Conservation (phyloP, 495 filamentous ascomycete species). For the Xylaria scruposa region DNA sequence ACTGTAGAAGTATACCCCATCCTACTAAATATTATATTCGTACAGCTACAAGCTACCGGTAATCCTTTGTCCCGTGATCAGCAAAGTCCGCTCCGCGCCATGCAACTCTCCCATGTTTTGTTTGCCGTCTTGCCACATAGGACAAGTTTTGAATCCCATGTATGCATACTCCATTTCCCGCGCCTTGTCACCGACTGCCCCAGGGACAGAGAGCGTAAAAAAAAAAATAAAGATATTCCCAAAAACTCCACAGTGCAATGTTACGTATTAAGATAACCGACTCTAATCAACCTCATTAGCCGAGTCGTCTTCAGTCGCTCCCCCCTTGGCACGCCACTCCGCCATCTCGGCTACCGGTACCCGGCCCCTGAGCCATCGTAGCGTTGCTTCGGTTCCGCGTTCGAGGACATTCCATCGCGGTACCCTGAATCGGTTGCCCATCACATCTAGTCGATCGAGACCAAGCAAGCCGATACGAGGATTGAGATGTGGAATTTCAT, state of each 20-base stretch:
- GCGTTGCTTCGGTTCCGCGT: conserved; percentile 85
- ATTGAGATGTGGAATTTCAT: conserved; percentile 78
- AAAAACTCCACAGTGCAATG: conserved; percentile 28
- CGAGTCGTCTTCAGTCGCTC: conserved; percentile 41
- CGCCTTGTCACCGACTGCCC: neutral
- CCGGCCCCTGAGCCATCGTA: conserved; percentile 80
- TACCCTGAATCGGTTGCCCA: conserved; percentile 83
- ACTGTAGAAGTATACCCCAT: neutral
- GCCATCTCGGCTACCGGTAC: conserved; percentile 72
- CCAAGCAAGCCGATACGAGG: conserved; percentile 77
- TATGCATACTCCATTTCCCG: neutral
- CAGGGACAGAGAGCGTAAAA: neutral
- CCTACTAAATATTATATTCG: conserved; percentile 5
- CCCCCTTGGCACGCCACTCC: conserved; percentile 51
- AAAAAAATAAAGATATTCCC: neutral
- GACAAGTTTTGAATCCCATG: neutral
- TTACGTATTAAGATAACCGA: conserved; percentile 20
- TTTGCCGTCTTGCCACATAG: neutral
- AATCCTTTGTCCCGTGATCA: neutral
- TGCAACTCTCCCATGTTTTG: neutral
- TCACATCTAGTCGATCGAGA: conserved; percentile 65
- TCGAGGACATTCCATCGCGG: conserved; percentile 86
- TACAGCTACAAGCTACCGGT: neutral
- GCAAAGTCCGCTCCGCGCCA: neutral
- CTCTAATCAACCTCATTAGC: conserved; percentile 42